Base-by-base conservation (phyloP, 768 basidiomycete genomes). In the Leccinum truebloodii region DNA sequence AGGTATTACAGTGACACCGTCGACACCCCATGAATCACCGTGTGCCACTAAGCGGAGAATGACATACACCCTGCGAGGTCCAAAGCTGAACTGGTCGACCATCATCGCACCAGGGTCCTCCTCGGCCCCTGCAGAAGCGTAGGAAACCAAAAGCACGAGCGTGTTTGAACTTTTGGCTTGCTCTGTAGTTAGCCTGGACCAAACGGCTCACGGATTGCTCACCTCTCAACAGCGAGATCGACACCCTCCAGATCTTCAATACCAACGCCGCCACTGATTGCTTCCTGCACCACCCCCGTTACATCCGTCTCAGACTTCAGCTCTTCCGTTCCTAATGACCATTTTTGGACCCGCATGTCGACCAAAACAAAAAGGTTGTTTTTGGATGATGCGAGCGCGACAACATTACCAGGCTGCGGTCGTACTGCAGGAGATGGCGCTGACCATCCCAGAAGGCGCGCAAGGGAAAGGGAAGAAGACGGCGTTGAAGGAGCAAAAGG, bases 181-280 rank as follows among this genome's bases (percentile, higher is more conserved):
- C 14, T 51, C 3, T 20, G 32, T 37, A 20, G 20, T 69, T 26
- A 66, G 57, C 49, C 13, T 48, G 50, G n/a, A 10, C 12, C 20
- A n/a, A 14, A 44, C 14, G 22, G 9, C 3, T 41, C 14, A 51
- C 34, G 4, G 49, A 24, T 57, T 62, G 62, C 80, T 56, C 59
- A 88, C 88, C 78, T 78, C 57, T 86, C 83, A 18, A 88, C 71
- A 6, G 82, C 83, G 35, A 92, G 65, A 76, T 93, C 91, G 51
- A 92, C 75, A 44, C 92, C 73, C 68, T 94, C 92, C 4, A 94
- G 74, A 64, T 92, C 90, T 46, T 90, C 74, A 59, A 80, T 78
- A 7, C 77, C 71, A 54, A 83, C 78, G 0, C 75, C 75, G 35
- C 77, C 73, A 44, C 81, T 72, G 22, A 91, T 72, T 20, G 82